Base-by-base conservation (phyloP, 2,329 filamentous ascomycete species). In the Fusarium falciforme region DNA sequence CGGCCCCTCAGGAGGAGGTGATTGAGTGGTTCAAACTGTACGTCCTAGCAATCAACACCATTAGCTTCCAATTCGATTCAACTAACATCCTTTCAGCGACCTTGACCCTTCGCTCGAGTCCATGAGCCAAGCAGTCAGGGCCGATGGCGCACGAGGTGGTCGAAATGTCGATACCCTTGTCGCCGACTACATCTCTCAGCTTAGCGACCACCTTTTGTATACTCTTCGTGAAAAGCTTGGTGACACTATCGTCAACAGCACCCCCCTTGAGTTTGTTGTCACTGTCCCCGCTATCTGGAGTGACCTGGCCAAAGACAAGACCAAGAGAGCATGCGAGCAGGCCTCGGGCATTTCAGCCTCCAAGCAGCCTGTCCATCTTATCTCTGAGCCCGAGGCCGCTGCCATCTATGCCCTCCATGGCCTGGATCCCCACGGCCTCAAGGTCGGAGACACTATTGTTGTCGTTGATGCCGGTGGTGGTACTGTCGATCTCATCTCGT, bases 261-360 rank as follows among this genome's bases (percentile, higher is more conserved):
- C 81, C 0, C 80, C 84, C 2, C 79, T 88, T 7, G 83, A 89
- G 63, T 88, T 88, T 60, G 83, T 89, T 52, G 77, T 89, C 52
- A 89, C 88, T 0, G 87, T 90, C 0, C 88, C 88, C 1, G 87
- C 88, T 7, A 87, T 90, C 8, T 90, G 88, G 88, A 87, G 84
- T 54, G 87, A 89, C 47, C 79, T 83, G 6, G 87, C 87, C 61
- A 89, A 87, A 54, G 82, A 87, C 42, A 84, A 83, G 68, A 89
- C 87, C 1, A 80, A 82, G 54, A 80, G 83, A 59, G 86, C 87
- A 17, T 86, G 84, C 47, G 77, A 83, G 66, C 77, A 75, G 12
- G 82, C 84, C 16, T 73, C 76, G 2, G 79, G 79, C 10, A 75
- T 84, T 5, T 80, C 76, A 5, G 68, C 76, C 3, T 70, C 77